Percentiles rank a stretch among this genome's conserved stretches.
Evolutionary conservation across 306 rosid species (phyloP).

Genomic region (Echinosophora koreensis): DNA sequence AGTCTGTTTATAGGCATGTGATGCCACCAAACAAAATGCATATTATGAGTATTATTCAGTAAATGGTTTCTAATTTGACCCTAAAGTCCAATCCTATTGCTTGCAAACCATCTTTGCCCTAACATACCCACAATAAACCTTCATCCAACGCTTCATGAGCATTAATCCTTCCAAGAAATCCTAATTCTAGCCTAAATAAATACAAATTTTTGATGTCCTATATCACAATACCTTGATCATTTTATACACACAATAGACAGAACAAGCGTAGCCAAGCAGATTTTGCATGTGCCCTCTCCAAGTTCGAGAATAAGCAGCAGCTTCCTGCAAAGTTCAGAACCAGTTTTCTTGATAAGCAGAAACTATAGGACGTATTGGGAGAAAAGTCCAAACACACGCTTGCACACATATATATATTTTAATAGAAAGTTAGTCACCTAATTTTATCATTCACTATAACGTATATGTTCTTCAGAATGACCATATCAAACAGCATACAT

Average conservation of each 20-base stretch:
- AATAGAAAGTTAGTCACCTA: not conserved
- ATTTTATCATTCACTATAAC: slow-evolving; percentile 14
- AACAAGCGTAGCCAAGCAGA: slow-evolving; percentile 97
- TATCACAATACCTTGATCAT: slow-evolving; percentile 83
- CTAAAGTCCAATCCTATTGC: slow-evolving; percentile 10
- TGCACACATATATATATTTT: not conserved
- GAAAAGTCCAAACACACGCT: not conserved
- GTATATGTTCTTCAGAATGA: slow-evolving; percentile 6
- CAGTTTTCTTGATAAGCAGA: slow-evolving; percentile 30
- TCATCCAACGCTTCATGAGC: slow-evolving; percentile 27
- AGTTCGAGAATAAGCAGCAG: slow-evolving; percentile 97
- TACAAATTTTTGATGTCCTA: slow-evolving; percentile 24
- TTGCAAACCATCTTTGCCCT: slow-evolving; percentile 29
- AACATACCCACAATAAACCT: slow-evolving; percentile 9
- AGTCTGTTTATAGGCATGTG: not conserved
- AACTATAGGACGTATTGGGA: slow-evolving; percentile 13
- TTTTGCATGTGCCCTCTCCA: slow-evolving; percentile 99
- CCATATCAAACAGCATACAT: not conserved
- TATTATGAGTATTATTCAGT: not conserved
- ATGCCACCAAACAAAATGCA: not conserved
- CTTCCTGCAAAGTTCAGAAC: slow-evolving; percentile 77
- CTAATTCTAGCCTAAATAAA: slow-evolving; percentile 14
- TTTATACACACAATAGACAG: slow-evolving; percentile 95
- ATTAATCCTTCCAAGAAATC: slow-evolving; percentile 23
- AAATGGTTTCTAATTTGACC: slow-evolving; percentile 24